Evolutionary conservation across 768 basidiomycete genomes (phyloP).

Genomic region (Amyloporia xantha): DNA sequence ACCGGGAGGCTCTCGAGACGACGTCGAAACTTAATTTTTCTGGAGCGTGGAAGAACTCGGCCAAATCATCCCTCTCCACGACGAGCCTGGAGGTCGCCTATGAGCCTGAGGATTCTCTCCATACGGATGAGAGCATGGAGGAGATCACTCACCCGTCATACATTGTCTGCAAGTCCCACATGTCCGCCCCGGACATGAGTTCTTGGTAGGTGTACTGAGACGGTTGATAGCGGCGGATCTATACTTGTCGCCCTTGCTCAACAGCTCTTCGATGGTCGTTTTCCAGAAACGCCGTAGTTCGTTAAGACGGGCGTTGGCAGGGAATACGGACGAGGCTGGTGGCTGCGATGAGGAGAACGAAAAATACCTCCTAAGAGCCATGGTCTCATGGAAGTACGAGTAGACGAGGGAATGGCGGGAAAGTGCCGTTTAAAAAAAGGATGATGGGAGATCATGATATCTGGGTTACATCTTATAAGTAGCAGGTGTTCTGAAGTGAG

Average conservation of each 20-base stretch:
- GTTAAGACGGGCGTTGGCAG: neutral
- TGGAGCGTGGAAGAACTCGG: neutral
- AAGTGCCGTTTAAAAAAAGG: neutral
- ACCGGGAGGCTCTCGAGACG: slow-evolving; percentile 1
- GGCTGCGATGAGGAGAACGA: neutral
- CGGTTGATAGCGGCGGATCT: neutral
- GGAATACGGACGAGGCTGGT: neutral
- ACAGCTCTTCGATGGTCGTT: neutral
- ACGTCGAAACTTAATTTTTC: neutral
- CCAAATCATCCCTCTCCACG: slow-evolving; percentile 1
- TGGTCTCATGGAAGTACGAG: slow-evolving; percentile 1
- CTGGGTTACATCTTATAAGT: slow-evolving; percentile 6
- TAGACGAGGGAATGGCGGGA: neutral
- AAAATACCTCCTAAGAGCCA: slow-evolving; percentile 1
- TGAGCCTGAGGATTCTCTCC: neutral
- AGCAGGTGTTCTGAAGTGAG: neutral
- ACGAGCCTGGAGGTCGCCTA: neutral
- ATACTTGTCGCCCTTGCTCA: neutral
- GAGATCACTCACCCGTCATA: slow-evolving; percentile 3
- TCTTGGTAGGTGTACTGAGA: neutral
- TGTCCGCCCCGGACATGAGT: neutral
- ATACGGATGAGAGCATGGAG: neutral
- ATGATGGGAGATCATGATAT: slow-evolving; percentile 1
- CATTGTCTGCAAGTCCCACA: slow-evolving; percentile 4
- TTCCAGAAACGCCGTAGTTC: slow-evolving; percentile 1